These are phyloP conservation scores for Drechmeria coniospora DNA, from an alignment of 2,329 filamentous ascomycete genomes.

Conservation along the genomic window DNA sequence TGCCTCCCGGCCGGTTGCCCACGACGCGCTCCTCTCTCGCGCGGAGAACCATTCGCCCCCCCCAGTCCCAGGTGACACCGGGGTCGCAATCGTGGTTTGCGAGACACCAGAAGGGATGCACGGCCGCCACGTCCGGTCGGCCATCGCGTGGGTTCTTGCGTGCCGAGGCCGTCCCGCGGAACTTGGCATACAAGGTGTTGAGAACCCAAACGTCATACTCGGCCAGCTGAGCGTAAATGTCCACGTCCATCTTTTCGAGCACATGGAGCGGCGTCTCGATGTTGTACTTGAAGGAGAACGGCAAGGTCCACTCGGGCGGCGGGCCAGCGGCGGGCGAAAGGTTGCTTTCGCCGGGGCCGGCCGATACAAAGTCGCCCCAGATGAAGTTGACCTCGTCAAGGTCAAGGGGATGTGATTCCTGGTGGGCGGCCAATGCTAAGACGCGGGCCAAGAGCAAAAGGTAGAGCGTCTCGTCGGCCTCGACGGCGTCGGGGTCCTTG, in stretches of 20 bases:
- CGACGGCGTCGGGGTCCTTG: conserved; percentile 44
- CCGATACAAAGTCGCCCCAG: conserved; percentile 50
- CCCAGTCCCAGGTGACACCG: conserved; percentile 91
- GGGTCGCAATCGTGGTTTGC: conserved; percentile 95
- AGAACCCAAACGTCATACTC: conserved; percentile 66
- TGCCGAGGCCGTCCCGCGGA: conserved; percentile 82
- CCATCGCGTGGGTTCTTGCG: conserved; percentile 62
- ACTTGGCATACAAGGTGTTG: conserved; percentile 86
- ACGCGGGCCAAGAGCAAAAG: conserved; percentile 46
- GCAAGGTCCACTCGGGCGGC: conserved; percentile 50
- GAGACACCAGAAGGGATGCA: conserved; percentile 91
- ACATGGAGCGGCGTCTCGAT: conserved; percentile 61
- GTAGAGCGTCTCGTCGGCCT: conserved; percentile 46
- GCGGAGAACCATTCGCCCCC: conserved; percentile 58
- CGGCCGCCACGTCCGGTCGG: conserved; percentile 78
- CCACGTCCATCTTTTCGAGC: conserved; percentile 71
- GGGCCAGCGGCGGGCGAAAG: conserved; percentile 37
- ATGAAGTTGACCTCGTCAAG: conserved; percentile 50
- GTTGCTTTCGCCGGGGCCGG: conserved; percentile 35
- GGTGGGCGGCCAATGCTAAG: conserved; percentile 46
- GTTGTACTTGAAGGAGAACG: conserved; percentile 65
- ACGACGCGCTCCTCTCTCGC: conserved; percentile 42
- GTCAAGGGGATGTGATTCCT: conserved; percentile 47
- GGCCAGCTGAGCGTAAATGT: conserved; percentile 47
- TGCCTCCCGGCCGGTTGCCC: conserved; percentile 37